A percentile compares a stretch with the other conserved stretches of the same genome.
phyloP scores from a whole-genome alignment of 371 early-diverging fungal genomes.

The Mortierella sp. region DNA sequence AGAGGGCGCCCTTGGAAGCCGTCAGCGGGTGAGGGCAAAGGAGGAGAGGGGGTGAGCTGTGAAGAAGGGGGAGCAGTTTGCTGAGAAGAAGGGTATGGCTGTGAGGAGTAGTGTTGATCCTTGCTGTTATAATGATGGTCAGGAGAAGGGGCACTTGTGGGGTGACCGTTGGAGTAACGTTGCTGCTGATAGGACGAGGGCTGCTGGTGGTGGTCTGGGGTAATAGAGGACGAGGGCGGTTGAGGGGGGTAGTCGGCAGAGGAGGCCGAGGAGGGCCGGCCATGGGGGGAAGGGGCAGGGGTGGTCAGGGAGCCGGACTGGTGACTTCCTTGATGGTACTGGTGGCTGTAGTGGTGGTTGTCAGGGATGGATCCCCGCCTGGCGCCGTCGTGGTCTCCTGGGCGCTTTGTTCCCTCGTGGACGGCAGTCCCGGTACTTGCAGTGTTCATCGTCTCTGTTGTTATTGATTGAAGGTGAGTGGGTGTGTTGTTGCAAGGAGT shows the following conservation, averaged over 20 bases:
- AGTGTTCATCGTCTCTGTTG: slow-evolving; percentile 8
- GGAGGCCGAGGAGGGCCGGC: slow-evolving; percentile 4
- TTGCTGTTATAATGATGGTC: slow-evolving; percentile 5
- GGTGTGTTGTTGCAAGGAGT: background rate
- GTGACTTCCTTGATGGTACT: background rate
- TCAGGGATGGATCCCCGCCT: slow-evolving; percentile 5
- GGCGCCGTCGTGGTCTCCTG: background rate
- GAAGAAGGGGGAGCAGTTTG: slow-evolving; percentile 6
- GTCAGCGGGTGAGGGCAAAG: slow-evolving; percentile 39
- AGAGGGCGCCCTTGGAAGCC: slow-evolving; percentile 49
- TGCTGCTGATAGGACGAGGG: slow-evolving; percentile 8
- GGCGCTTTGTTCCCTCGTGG: slow-evolving; percentile 6
- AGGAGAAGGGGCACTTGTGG: background rate
- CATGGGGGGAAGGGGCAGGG: slow-evolving; percentile 3
- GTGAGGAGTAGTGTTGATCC: background rate
- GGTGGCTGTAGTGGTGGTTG: background rate
- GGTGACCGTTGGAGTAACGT: slow-evolving; percentile 13
- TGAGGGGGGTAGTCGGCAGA: slow-evolving; percentile 7
- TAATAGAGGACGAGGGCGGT: background rate
- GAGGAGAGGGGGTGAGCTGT: slow-evolving; percentile 42
- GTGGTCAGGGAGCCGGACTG: slow-evolving; percentile 6
- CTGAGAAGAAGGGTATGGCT: slow-evolving; percentile 21
- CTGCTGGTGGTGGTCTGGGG: background rate
- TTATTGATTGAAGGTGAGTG: background rate
- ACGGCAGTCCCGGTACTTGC: background rate